phyloP scores from a whole-genome alignment of 2,329 filamentous ascomycete species.

The Dactylonectria estremocensis region DNA sequence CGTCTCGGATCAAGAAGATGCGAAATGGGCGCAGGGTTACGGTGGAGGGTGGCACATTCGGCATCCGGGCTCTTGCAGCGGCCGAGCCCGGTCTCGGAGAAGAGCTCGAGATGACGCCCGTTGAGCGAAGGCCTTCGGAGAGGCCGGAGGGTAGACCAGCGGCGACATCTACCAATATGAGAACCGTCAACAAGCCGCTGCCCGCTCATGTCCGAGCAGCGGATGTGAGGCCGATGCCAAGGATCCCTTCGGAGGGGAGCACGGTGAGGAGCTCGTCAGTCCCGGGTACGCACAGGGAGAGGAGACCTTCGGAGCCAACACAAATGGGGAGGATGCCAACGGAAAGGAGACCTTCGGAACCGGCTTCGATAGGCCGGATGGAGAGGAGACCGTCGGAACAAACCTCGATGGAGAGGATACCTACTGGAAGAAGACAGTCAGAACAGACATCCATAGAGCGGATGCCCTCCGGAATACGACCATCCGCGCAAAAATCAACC shows the following conservation, averaged over 20 bases:
- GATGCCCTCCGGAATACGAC: background rate
- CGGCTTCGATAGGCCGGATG: background rate
- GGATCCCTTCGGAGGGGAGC: background rate
- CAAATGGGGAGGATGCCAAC: background rate
- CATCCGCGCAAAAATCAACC: background rate
- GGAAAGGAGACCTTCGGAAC: background rate
- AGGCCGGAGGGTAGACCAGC: background rate
- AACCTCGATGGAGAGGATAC: background rate
- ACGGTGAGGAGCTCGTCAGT: background rate
- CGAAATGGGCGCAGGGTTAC: conserved; percentile 37
- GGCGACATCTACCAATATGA: background rate
- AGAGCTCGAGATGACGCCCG: conserved; percentile 44
- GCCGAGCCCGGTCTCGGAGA: conserved; percentile 36
- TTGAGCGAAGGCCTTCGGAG: conserved; percentile 24
- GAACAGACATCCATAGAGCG: conserved; percentile 1
- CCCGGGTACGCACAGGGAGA: conserved; percentile 17
- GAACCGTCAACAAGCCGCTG: conserved; percentile 9
- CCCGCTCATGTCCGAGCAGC: conserved; percentile 7
- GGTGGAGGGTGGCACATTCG: conserved; percentile 38
- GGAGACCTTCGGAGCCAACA: conserved; percentile 2
- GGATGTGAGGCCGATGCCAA: background rate
- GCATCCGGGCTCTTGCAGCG: conserved; percentile 36
- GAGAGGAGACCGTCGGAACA: conserved; percentile 11
- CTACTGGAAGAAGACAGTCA: background rate
- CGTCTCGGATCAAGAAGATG: conserved; percentile 20